phyloP scores from a whole-genome alignment of 768 basidiomycete species.

The Pseudohyphozyma bogoriensis region DNA sequence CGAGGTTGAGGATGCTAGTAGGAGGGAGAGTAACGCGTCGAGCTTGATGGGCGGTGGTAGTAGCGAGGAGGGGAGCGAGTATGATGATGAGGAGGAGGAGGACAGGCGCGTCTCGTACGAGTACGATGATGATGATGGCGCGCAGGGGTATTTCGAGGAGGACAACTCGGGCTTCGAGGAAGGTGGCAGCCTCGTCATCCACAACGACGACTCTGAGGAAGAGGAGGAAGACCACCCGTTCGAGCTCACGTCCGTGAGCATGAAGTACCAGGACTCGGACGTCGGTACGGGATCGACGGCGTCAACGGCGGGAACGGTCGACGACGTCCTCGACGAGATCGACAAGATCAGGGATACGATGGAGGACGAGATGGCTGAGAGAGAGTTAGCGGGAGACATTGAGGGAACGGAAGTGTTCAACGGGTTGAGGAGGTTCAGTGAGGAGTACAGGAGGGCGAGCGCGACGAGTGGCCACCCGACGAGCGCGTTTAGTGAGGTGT shows the following conservation, averaged over 20 bases:
- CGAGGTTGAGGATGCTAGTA: constrained; percentile 24
- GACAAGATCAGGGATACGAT: constrained; percentile 20
- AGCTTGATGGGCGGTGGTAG: background rate
- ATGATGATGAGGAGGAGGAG: constrained; percentile 2
- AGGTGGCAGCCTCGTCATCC: constrained; percentile 24
- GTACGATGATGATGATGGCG: background rate
- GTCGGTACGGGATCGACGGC: too few relatives aligned
- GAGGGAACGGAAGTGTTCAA: too few relatives aligned
- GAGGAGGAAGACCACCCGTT: constrained; percentile 14
- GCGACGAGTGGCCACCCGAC: too few relatives aligned
- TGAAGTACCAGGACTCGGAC: too few relatives aligned
- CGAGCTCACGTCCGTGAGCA: background rate
- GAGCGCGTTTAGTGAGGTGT: too few relatives aligned
- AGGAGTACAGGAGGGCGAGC: too few relatives aligned
- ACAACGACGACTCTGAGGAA: constrained; percentile 1
- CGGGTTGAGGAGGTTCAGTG: too few relatives aligned
- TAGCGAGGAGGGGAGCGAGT: background rate
- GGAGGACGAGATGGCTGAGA: background rate
- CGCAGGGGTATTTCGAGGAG: background rate
- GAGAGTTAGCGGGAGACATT: too few relatives aligned
- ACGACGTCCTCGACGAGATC: constrained; percentile 26
- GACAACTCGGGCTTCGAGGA: constrained; percentile 11
- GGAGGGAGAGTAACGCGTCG: constrained; percentile 19
- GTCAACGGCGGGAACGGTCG: constrained; percentile 13
- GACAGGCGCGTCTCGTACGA: constrained; percentile 6